Conservation (phyloP, 371 early-diverging fungal genomes). For the Syncephalastrum sp. region DNA sequence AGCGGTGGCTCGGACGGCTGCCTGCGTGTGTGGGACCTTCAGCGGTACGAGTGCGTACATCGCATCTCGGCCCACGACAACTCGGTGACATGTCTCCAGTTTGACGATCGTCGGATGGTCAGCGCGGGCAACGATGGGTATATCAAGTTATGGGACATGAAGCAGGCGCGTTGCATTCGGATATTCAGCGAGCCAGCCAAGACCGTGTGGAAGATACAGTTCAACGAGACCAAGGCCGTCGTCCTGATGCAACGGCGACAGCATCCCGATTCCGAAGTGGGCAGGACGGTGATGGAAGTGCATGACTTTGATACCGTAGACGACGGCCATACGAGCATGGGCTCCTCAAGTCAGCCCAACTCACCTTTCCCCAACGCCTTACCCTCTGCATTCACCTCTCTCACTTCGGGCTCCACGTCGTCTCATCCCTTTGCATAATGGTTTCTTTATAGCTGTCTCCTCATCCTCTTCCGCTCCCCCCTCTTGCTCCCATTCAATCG, state of each 20-base stretch:
- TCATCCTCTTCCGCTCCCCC: too few species aligned
- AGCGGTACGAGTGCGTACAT: conserved; percentile 62
- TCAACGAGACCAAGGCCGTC: conserved; percentile 63
- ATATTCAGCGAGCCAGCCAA: conserved; percentile 61
- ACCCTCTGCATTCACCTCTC: too few species aligned
- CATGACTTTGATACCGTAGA: conserved; percentile 49
- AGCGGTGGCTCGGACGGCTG: conserved; percentile 89
- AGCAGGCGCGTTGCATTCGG: conserved; percentile 71
- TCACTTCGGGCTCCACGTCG: too few species aligned
- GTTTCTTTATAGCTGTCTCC: too few species aligned
- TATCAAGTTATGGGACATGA: conserved; percentile 85
- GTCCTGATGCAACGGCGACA: conserved; percentile 55
- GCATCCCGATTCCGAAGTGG: conserved; percentile 30
- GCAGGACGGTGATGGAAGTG: conserved; percentile 50
- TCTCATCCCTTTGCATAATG: too few species aligned
- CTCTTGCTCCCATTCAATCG: too few species aligned
- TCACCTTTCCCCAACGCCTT: not conserved
- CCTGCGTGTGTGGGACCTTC: conserved; percentile 86
- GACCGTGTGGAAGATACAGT: conserved; percentile 64
- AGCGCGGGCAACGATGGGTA: conserved; percentile 86
- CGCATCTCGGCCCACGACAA: conserved; percentile 78
- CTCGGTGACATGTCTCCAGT: conserved; percentile 86
- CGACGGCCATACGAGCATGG: conserved; percentile 13
- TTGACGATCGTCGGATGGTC: conserved; percentile 78
- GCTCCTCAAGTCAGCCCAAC: not conserved